A percentile compares a stretch with the other conserved stretches of the same genome.
Evolutionary conservation across 139 green algal genomes (phyloP).

Genomic region (Yamagishiella unicocca): DNA sequence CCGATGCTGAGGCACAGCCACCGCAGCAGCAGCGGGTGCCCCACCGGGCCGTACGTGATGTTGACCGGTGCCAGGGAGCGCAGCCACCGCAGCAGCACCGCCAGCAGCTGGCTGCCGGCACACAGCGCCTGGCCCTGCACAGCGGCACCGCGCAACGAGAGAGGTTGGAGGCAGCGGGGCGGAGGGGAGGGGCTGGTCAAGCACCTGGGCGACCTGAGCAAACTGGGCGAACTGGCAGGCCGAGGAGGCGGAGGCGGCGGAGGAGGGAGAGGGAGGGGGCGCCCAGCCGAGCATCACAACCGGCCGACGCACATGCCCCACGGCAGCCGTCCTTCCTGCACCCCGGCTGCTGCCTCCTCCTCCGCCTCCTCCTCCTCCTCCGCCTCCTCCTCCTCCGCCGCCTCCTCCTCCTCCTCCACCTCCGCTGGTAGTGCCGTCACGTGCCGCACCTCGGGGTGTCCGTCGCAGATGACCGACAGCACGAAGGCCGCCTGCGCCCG

Average conservation of each 20-base stretch:
- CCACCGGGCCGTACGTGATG: conserved; percentile 45
- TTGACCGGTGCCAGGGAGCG: conserved; percentile 57
- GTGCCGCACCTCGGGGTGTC: conserved; percentile 72
- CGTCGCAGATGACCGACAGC: conserved; percentile 91
- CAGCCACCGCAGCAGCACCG: conserved; percentile 67
- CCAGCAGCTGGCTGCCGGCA: conserved; percentile 63
- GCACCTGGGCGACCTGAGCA: background rate
- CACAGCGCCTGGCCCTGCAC: conserved; percentile 73
- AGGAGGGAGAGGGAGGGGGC: background rate
- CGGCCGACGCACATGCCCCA: background rate
- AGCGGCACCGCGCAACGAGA: too few species aligned
- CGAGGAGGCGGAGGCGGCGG: background rate
- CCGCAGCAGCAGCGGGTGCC: conserved; percentile 82
- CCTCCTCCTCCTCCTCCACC: background rate
- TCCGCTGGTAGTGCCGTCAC: too few species aligned
- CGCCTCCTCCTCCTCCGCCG: background rate
- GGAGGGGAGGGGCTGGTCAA: background rate
- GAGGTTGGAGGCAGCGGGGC: background rate
- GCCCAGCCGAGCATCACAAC: background rate
- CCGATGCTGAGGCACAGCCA: conserved; percentile 95
- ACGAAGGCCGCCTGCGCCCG: conserved; percentile 93
- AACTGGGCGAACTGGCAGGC: background rate
- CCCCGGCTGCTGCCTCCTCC: background rate
- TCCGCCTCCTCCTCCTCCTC: background rate
- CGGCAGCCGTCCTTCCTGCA: background rate